A percentile compares a stretch with the other conserved stretches of the same genome.
Conservation (phyloP, 1,284 basidiomycete genomes). For the Trichosporon sp. region DNA sequence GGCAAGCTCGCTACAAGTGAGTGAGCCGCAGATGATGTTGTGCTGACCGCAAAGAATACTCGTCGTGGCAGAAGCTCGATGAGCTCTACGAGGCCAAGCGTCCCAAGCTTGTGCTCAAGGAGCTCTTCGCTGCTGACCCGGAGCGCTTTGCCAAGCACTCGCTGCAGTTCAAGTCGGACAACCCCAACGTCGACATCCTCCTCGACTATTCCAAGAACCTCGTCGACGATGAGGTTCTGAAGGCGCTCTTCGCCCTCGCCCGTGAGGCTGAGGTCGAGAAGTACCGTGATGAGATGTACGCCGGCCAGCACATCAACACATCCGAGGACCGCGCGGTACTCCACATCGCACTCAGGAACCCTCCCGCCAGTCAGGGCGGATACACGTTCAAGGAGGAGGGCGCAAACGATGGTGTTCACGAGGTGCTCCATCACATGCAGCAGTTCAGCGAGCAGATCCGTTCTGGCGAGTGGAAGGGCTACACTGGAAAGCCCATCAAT, state of each 20-base stretch:
- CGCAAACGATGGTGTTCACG: conserved; percentile 72
- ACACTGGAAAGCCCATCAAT: conserved; percentile 92
- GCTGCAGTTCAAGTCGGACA: conserved; percentile 69
- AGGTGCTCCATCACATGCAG: conserved; percentile 88
- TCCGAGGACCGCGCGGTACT: conserved; percentile 95
- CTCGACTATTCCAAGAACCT: conserved; percentile 98
- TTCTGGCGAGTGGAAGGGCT: conserved; percentile 89
- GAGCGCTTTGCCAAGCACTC: conserved; percentile 83
- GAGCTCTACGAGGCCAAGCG: conserved; percentile 75
- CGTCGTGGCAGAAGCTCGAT: conserved; percentile 90
- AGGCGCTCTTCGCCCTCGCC: conserved; percentile 74
- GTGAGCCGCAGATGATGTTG: conserved; percentile 22
- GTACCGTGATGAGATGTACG: conserved; percentile 89
- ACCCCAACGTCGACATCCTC: conserved; percentile 73
- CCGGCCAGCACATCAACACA: conserved; percentile 96
- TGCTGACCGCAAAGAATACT: conserved; percentile 65
- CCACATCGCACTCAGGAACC: conserved; percentile 89
- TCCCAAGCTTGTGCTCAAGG: conserved; percentile 76
- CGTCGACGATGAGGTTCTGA: conserved; percentile 81
- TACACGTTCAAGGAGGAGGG: conserved; percentile 75
- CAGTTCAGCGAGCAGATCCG: conserved; percentile 83
- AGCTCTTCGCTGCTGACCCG: conserved; percentile 88
- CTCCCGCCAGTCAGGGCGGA: conserved; percentile 61
- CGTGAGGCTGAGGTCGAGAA: conserved; percentile 84
- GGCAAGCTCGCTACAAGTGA: conserved; percentile 51